Conservation (phyloP, 768 basidiomycete species). For the Phlebiopsis flavidoalba region DNA sequence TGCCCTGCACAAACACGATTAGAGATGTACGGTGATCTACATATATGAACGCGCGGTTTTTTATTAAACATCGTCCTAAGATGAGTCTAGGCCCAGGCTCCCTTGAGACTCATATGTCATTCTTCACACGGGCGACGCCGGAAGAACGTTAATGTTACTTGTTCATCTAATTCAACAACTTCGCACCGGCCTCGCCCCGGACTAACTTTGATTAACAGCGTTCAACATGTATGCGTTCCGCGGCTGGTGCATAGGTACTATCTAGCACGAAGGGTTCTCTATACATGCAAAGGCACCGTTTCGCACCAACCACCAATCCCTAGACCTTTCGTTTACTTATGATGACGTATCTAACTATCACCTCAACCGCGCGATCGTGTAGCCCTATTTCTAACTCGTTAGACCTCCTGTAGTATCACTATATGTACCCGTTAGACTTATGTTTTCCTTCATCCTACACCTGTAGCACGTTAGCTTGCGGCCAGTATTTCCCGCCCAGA, state of each 20-base stretch:
- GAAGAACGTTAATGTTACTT: neutral
- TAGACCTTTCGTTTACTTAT: neutral
- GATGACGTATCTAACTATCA: neutral
- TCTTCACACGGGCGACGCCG: conserved; percentile 5
- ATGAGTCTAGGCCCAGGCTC: neutral
- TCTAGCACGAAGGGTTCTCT: conserved; percentile 9
- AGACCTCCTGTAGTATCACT: neutral
- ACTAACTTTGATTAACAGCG: neutral
- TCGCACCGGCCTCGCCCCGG: neutral
- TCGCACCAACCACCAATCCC: neutral
- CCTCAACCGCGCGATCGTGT: neutral
- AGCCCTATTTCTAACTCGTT: neutral
- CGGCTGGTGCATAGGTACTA: neutral
- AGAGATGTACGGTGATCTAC: neutral
- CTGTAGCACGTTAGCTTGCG: neutral
- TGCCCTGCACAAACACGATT: conserved; percentile 6
- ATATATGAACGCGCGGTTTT: neutral
- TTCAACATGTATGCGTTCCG: neutral
- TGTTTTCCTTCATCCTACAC: neutral
- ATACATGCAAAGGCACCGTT: conserved; percentile 11
- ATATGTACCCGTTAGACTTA: neutral
- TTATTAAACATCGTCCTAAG: neutral
- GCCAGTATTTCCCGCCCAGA: neutral
- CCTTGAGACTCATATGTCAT: conserved; percentile 1
- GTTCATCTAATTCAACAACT: neutral